Conservation (phyloP, 257 asterid species). For the Scutellaria galericulata region DNA sequence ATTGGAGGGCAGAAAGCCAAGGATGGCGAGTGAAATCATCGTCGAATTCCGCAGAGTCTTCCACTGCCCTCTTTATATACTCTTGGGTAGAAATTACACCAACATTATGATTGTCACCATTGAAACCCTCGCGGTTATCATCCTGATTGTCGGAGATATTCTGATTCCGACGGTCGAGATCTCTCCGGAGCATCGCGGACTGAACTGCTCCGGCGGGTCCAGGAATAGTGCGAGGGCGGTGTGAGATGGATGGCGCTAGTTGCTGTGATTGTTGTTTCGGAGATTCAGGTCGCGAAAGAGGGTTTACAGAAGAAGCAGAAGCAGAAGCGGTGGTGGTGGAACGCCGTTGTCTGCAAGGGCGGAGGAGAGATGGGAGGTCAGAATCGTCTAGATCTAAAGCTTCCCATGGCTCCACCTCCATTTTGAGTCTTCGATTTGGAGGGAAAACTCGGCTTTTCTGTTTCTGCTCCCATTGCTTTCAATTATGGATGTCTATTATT, state of each 20-base stretch:
- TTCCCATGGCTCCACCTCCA: constrained; percentile 74
- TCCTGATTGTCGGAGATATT: constrained; percentile 26
- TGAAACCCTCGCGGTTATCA: constrained; percentile 28
- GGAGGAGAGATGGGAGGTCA: constrained; percentile 87
- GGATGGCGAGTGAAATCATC: constrained; percentile 63
- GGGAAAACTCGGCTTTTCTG: constrained; percentile 45
- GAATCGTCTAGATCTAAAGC: constrained; percentile 90
- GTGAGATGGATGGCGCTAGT: constrained; percentile 36
- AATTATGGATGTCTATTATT: no score
- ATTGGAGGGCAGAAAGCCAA: constrained; percentile 79
- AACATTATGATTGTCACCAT: neutral
- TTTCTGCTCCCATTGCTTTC: neutral
- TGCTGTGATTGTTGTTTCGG: constrained; percentile 28
- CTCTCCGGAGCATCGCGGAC: constrained; percentile 65
- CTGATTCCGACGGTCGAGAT: constrained; percentile 45
- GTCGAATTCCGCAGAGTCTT: constrained; percentile 70
- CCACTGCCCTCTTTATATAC: constrained; percentile 73
- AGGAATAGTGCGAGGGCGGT: constrained; percentile 51
- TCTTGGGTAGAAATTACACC: constrained; percentile 65
- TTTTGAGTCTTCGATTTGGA: constrained; percentile 48
- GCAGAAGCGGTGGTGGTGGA: constrained; percentile 33
- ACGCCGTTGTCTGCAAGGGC: constrained; percentile 75
- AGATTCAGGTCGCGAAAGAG: constrained; percentile 39
- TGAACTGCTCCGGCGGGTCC: constrained; percentile 92
- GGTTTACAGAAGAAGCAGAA: constrained; percentile 36